These are phyloP conservation scores for Beauveria sp. DNA, from an alignment of 2,329 filamentous ascomycete species.

Conservation along the genomic window DNA sequence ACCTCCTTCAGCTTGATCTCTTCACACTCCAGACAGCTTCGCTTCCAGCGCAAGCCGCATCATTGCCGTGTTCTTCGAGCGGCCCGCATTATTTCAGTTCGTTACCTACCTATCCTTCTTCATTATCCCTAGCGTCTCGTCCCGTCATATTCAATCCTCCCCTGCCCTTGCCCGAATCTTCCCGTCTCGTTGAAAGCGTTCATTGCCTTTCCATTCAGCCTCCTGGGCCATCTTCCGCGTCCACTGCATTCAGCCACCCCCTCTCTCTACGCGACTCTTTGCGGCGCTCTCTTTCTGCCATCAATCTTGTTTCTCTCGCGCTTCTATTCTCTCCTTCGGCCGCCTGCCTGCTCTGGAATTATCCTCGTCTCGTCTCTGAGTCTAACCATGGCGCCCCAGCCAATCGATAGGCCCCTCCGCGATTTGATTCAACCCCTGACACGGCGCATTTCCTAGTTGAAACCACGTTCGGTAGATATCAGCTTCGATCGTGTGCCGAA, in stretches of 20 bases:
- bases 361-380: background rate
- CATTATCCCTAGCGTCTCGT: background rate
- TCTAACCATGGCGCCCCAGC: constrained; percentile 6
- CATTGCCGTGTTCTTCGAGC: constrained; percentile 2
- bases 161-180: background rate
- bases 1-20: constrained; percentile 4
- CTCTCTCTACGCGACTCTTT: background rate
- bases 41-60: constrained; percentile 7
- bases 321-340: constrained; percentile 1
- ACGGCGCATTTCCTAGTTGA: background rate
- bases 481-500: background rate
- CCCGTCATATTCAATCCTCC: constrained; percentile 6
- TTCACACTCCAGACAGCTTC: constrained; percentile 5
- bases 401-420: constrained; percentile 1
- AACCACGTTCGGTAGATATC: background rate
- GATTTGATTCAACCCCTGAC: background rate
- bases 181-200: background rate
- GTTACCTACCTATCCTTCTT: constrained; percentile 2
- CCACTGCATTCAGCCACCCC: background rate
- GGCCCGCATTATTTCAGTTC: constrained; percentile 10
- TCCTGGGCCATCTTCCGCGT: background rate
- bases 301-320: background rate
- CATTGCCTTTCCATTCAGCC: background rate
- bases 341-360: background rate
- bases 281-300: constrained; percentile 8